phyloP scores from a whole-genome alignment of 192 early-diverging fungal genomes.

The Pilaira anomala region DNA sequence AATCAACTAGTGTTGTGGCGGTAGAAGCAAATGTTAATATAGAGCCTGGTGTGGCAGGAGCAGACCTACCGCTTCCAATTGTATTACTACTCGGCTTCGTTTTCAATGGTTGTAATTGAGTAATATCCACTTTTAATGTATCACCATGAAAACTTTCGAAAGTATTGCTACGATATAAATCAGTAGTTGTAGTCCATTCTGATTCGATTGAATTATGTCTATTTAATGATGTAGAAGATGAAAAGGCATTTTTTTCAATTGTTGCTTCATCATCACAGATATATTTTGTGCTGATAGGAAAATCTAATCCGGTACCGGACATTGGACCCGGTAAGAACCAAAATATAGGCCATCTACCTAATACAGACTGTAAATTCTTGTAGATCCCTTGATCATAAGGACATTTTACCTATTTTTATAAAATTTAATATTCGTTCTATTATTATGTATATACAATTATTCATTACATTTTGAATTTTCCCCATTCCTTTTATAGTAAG shows the following conservation, averaged over 20 bases:
- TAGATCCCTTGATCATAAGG: constrained; percentile 83
- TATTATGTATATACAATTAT: neutral
- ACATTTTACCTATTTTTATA: constrained; percentile 47
- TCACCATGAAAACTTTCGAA: too few relatives aligned
- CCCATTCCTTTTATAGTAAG: constrained; percentile 57
- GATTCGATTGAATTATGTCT: neutral
- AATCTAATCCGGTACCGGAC: constrained; percentile 66
- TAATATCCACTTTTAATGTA: neutral
- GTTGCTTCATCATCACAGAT: constrained; percentile 5
- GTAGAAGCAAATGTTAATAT: constrained; percentile 24
- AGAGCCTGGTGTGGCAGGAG: constrained; percentile 19
- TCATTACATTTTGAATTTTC: constrained; percentile 53
- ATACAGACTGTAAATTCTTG: constrained; percentile 69
- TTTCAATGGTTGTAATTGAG: constrained; percentile 3
- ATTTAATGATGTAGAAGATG: constrained; percentile 3
- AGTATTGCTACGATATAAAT: neutral
- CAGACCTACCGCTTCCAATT: neutral
- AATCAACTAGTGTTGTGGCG: constrained; percentile 19
- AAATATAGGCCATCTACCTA: constrained; percentile 60
- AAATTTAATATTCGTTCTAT: neutral
- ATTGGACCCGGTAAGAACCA: constrained; percentile 76
- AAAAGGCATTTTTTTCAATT: neutral
- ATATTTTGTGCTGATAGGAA: constrained; percentile 46
- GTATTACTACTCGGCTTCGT: constrained; percentile 3
- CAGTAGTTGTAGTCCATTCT: neutral